Evolutionary conservation across 208 protist genomes (phyloP), one percentile per base, ranked within the genome.

Genomic region (Acanthamoeba culbertsoni): DNA sequence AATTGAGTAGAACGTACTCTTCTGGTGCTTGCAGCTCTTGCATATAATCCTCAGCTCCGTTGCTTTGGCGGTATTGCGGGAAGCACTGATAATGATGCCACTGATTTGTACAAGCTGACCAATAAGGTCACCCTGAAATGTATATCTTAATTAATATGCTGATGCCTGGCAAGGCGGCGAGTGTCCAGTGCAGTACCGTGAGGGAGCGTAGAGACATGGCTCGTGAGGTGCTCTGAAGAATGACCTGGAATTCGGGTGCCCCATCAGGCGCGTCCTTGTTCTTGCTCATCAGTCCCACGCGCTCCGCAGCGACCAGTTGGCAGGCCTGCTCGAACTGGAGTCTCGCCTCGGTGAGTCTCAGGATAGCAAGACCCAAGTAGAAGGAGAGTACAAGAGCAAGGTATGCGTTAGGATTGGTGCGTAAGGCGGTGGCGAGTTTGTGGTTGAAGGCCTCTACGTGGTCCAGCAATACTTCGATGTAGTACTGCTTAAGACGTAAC

Each of bases 51-150:
- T 53, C 33, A 96, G 63, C 1, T 42, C 28, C 10, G 48, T 20
- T 3, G 94, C 91, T 62, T 88, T 93, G 75, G 94, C 71, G 73
- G 84, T 91, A 55, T 42, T 94, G 45, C 94, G 65, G 7, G 94
- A 95, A 10, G 95, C 94, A 8, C 86, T 92, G 43, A 96, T 93
- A 6, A 96, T 73, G 68, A 96, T 96, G 31, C 95, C 95, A 42
- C 68, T 57, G n/a, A 96, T 71, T 31, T 86, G 86, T 35, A 96
- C 92, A 10, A 96, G 42, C 51, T 82, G 91, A 35, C 79, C n/a
- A 35, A 96, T 96, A 46, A 65, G 28, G 2, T 57, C 62, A 45
- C 93, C 51, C 93, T 94, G 55, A 23, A 10, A 2, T 7, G 8
- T 8, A 77, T 4, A 8, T 62, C 91, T 26, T 55, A 37, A 42